phyloP scores from a whole-genome alignment of 1,284 basidiomycete species.

The Amylostereum chailletii region DNA sequence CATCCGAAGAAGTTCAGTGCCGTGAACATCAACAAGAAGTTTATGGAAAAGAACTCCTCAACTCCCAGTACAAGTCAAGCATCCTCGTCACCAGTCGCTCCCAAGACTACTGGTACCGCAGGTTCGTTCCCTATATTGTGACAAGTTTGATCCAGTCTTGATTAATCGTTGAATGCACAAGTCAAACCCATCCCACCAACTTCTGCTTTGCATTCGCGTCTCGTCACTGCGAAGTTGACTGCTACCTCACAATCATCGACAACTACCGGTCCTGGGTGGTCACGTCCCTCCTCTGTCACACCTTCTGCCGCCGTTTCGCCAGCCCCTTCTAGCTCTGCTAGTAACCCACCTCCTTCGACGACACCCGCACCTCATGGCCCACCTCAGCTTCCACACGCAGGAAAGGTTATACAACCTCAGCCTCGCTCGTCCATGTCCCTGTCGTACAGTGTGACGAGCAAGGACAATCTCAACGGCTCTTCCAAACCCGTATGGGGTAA shows the following conservation, averaged over 20 bases:
- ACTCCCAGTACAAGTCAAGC: constrained; percentile 31
- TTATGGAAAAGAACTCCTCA: constrained; percentile 76
- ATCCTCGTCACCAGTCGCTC: constrained; percentile 27
- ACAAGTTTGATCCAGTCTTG: constrained; percentile 6
- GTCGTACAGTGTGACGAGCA: constrained; percentile 26
- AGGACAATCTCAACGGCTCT: constrained; percentile 24
- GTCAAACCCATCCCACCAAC: constrained; percentile 49
- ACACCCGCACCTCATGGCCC: constrained; percentile 22
- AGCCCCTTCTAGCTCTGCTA: constrained; percentile 22
- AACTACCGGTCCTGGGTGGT: constrained; percentile 63
- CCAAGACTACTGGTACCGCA: constrained; percentile 40
- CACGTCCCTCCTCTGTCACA: constrained; percentile 64
- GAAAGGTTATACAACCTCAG: constrained; percentile 66
- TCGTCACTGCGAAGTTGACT: constrained; percentile 81
- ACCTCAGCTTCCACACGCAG: constrained; percentile 44
- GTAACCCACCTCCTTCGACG: constrained; percentile 17
- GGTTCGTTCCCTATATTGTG: constrained; percentile 31
- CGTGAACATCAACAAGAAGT: constrained; percentile 90
- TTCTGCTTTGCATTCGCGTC: constrained; percentile 58
- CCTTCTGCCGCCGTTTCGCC: constrained; percentile 41
- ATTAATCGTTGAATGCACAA: constrained; percentile 18
- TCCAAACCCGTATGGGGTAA: constrained; percentile 59
- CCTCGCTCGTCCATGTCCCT: constrained; percentile 33
- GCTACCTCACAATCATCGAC: constrained; percentile 46
- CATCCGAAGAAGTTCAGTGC: constrained; percentile 82